Conservation (phyloP, 257 asterid genomes). For the Nyctanthes arbortristis region DNA sequence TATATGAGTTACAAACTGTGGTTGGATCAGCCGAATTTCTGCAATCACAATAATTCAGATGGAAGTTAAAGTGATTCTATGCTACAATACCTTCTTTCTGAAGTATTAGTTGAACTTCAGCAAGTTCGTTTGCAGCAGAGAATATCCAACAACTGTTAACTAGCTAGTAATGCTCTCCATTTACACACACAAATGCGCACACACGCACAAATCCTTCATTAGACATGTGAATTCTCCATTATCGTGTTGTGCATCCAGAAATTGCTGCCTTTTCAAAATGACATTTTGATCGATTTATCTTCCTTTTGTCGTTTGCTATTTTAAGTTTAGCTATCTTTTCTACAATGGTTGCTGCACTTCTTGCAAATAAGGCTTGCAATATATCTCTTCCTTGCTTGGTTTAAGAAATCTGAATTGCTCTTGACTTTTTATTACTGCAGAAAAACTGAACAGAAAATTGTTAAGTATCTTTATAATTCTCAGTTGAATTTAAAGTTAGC, state of each 20-base stretch:
- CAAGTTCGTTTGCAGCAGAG: not conserved
- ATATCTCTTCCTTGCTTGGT: not conserved
- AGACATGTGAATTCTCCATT: not conserved
- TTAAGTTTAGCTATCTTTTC: not conserved
- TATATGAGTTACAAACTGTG: not conserved
- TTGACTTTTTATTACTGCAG: not conserved
- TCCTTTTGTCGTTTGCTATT: not conserved
- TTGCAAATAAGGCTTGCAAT: not conserved
- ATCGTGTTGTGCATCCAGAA: not conserved
- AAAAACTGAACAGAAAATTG: not conserved
- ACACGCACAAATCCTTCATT: no score
- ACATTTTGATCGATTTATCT: not conserved
- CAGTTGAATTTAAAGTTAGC: constrained; percentile 12
- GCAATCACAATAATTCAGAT: not conserved
- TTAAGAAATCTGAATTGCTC: not conserved
- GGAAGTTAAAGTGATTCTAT: not conserved
- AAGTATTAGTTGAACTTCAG: not conserved
- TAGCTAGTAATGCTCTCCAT: not conserved
- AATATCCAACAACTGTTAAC: not conserved
- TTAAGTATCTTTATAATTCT: not conserved
- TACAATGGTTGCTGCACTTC: not conserved
- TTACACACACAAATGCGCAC: not conserved
- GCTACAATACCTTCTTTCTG: not conserved
- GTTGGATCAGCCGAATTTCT: not conserved
- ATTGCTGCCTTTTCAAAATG: not conserved